Conservation (phyloP, 2,329 filamentous ascomycete genomes). For the Colletotrichum shisoi region DNA sequence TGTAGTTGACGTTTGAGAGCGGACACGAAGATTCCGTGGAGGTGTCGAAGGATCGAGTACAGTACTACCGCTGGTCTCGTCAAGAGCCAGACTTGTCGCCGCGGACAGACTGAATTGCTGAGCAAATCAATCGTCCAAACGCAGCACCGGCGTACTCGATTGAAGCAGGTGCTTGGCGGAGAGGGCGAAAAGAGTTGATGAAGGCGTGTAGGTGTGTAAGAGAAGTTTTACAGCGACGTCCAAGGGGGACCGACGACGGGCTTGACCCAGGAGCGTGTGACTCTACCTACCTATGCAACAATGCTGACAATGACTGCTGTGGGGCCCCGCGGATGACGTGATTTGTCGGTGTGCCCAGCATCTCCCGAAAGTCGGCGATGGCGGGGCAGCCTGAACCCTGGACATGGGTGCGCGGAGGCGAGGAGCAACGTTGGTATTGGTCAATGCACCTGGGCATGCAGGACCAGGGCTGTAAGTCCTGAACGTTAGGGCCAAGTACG, state of each 20-base stretch:
- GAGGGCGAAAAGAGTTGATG: background rate
- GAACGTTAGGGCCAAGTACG: background rate
- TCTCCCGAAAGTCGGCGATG: constrained; percentile 36
- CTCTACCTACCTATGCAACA: background rate
- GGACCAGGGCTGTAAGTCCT: background rate
- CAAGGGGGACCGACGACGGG: constrained; percentile 36
- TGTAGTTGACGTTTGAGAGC: constrained; percentile 8
- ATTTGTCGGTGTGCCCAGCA: constrained; percentile 33
- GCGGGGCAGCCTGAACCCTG: constrained; percentile 22
- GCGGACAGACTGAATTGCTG: constrained; percentile 40
- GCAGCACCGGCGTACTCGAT: constrained; percentile 42
- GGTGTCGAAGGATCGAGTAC: constrained; percentile 28
- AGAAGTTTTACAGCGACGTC: constrained; percentile 9
- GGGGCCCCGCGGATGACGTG: constrained; percentile 36
- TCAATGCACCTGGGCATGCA: constrained; percentile 3
- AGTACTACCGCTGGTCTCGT: constrained; percentile 41
- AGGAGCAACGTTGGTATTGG: constrained; percentile 6
- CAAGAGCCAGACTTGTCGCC: constrained; percentile 41
- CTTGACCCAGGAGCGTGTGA: constrained; percentile 15
- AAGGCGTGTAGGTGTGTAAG: constrained; percentile 7
- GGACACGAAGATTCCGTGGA: constrained; percentile 11
- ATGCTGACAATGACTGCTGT: constrained; percentile 17
- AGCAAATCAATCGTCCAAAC: constrained; percentile 38
- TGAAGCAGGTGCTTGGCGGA: constrained; percentile 28
- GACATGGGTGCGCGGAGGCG: constrained; percentile 2